phyloP scores from a whole-genome alignment of 129 eudicot genomes.

The Cynara cardunculus region DNA sequence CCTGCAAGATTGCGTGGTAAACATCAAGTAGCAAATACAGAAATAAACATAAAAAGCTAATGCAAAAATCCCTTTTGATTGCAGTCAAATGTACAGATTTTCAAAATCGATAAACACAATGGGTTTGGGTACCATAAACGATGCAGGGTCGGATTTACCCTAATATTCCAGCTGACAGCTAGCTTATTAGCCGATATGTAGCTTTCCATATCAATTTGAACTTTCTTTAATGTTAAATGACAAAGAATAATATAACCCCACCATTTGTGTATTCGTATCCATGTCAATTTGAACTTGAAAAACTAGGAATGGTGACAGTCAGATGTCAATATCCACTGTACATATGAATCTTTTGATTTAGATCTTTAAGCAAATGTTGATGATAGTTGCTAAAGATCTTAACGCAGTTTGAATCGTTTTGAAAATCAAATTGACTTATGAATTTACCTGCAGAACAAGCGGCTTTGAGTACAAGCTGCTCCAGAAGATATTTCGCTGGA shows the following conservation, averaged over 20 bases:
- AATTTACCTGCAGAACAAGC: slow-evolving; percentile 89
- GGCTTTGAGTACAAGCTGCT: slow-evolving; percentile 85
- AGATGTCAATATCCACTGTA: not conserved
- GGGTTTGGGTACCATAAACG: too few species aligned
- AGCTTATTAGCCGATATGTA: too few species aligned
- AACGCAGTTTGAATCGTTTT: not conserved
- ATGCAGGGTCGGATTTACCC: too few species aligned
- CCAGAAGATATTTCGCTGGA: slow-evolving; percentile 83
- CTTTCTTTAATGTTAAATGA: not conserved
- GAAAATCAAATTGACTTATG: not conserved
- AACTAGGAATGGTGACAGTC: too few species aligned
- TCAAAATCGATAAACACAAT: too few species aligned
- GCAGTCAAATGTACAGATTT: not conserved
- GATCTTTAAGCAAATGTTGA: not conserved
- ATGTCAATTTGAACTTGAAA: too few species aligned
- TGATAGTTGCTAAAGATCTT: not conserved
- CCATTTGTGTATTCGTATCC: not conserved
- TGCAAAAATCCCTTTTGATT: not conserved
- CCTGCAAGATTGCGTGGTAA: slow-evolving; percentile 41
- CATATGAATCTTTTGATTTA: not conserved
- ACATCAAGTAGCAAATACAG: not conserved
- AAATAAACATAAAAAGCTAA: not conserved
- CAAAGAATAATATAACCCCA: not conserved
- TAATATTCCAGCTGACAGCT: too few species aligned
- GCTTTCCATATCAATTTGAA: too few species aligned